Conservation (phyloP, 495 filamentous ascomycete genomes). For the Aspergillus leporis region DNA sequence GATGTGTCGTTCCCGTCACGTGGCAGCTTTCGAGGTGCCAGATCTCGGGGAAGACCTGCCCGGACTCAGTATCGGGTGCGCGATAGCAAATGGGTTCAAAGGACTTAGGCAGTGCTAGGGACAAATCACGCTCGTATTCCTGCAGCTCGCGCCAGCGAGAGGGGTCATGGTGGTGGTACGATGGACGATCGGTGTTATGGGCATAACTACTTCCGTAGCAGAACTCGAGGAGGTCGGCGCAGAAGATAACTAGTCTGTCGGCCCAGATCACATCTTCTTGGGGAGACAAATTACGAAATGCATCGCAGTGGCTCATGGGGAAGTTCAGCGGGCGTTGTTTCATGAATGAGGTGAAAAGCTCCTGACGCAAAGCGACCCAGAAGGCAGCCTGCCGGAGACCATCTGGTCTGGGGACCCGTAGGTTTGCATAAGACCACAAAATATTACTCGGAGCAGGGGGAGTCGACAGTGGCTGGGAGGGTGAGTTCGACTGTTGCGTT, state of each 20-base stretch:
- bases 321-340: conserved; percentile 32
- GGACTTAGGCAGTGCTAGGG: conserved; percentile 11
- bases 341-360: conserved; percentile 36
- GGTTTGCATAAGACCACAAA: neutral
- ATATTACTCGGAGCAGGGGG: neutral
- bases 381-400: conserved; percentile 35
- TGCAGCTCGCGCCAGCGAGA: conserved; percentile 5
- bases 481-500: neutral
- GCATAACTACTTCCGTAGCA: conserved; percentile 9
- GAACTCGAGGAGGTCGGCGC: conserved; percentile 30
- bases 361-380: conserved; percentile 38
- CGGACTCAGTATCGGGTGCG: conserved; percentile 19
- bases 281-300: conserved; percentile 27
- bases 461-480: neutral
- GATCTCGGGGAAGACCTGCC: conserved; percentile 37
- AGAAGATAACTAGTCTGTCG: conserved; percentile 31
- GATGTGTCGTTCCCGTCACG: conserved; percentile 36
- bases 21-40: conserved; percentile 42
- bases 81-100: conserved; percentile 28
- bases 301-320: conserved; percentile 23
- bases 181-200: neutral
- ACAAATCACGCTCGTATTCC: conserved; percentile 1
- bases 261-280: conserved; percentile 37
- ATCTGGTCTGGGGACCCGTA: neutral
- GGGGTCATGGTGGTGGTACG: neutral